Evolutionary conservation across 139 green algal genomes (phyloP).

Genomic region (Coelastrella sp.): DNA sequence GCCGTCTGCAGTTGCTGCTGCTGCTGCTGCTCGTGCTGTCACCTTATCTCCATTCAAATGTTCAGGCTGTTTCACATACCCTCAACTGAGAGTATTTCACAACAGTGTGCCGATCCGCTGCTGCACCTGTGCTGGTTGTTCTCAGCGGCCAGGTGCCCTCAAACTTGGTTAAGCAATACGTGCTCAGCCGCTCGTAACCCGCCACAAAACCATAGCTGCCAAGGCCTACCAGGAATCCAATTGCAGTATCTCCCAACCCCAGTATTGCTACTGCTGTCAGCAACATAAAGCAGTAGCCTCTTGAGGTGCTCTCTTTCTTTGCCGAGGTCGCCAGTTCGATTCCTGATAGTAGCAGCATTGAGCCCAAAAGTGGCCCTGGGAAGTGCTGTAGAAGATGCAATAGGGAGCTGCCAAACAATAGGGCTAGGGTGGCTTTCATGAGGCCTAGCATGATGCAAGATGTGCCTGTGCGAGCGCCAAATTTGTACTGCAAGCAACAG

Average conservation of each 20-base stretch:
- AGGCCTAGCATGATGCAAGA: slow-evolving; percentile 81
- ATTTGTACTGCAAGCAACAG: slow-evolving; percentile 65
- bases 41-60: too few species aligned
- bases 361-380: slow-evolving; percentile 75
- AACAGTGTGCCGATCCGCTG: background rate
- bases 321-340: slow-evolving; percentile 71
- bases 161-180: background rate
- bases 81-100: background rate
- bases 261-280: slow-evolving; percentile 74
- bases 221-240: slow-evolving; percentile 70
- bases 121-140: background rate
- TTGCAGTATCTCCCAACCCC: slow-evolving; percentile 64
- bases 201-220: background rate
- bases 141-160: too few species aligned
- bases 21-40: too few species aligned
- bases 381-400: slow-evolving; percentile 72
- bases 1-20: too few species aligned
- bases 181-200: background rate
- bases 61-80: background rate
- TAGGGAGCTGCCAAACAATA: slow-evolving; percentile 79
- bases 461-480: slow-evolving; percentile 76
- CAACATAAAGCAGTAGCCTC: slow-evolving; percentile 71
- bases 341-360: slow-evolving; percentile 74
- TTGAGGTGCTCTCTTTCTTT: slow-evolving; percentile 37
- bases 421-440: slow-evolving; percentile 75